phyloP scores from a whole-genome alignment of 2,329 filamentous ascomycete species.

The Berkeleyomyces rouxiae region DNA sequence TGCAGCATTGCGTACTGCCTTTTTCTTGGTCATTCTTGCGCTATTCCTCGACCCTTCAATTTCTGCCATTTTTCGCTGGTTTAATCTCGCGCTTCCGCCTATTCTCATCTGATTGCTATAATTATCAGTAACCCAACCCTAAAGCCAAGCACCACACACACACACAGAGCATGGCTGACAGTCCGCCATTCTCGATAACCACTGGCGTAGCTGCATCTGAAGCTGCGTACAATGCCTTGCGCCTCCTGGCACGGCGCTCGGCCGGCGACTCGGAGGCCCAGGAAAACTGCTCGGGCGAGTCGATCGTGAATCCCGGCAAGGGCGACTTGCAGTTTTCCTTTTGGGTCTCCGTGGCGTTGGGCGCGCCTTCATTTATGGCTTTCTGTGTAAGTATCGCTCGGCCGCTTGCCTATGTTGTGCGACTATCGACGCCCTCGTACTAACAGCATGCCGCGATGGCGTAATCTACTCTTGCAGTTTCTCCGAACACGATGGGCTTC shows the following conservation, averaged over 20 bases:
- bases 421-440: background rate
- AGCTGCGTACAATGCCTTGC: constrained; percentile 8
- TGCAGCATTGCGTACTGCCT: background rate
- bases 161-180: background rate
- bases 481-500: constrained; percentile 82
- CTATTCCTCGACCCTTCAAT: background rate
- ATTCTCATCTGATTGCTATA: background rate
- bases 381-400: constrained; percentile 50
- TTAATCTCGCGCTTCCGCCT: background rate
- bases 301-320: constrained; percentile 14
- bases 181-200: background rate
- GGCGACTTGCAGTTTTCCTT: constrained; percentile 14
- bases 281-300: constrained; percentile 14
- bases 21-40: background rate
- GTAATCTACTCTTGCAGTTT: constrained; percentile 32
- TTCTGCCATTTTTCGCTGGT: background rate
- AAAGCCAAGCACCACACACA: background rate
- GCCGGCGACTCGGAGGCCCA: constrained; percentile 1
- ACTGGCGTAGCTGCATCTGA: constrained; percentile 8
- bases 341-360: constrained; percentile 48
- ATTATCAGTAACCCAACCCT: background rate
- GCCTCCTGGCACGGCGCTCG: constrained; percentile 3
- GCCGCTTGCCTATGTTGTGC: background rate
- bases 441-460: background rate
- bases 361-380: constrained; percentile 51